Evolutionary conservation across 2,329 filamentous ascomycete species (phyloP), one percentile per base, ranked within the genome.

Genomic region (Monascus ruber): DNA sequence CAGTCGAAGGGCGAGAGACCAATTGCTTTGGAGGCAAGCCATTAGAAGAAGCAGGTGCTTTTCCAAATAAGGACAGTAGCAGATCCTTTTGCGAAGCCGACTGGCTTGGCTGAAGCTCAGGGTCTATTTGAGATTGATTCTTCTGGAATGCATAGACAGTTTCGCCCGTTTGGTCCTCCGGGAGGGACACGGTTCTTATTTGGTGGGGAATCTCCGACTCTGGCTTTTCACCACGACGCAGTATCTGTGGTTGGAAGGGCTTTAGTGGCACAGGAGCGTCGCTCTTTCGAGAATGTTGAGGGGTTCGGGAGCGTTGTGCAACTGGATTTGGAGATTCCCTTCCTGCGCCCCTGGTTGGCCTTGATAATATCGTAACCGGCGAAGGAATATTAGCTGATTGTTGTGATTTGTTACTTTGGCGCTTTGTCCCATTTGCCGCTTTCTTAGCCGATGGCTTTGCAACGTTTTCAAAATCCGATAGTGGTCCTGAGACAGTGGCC

Each of bases 51-150:
- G 45, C 40, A 10, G 56, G 38, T 4, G 64, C 52, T 50, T 74
- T 75, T 25, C 74, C 72, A 51, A 85, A 83, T 1, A 85, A 69
- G 4, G 79, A 81, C 8, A 85, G 65, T 4, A 74, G 55, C 3
- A 62, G 56, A 45, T 72, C 66, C 43, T 66, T 69, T 39, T 73
- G 70, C 10, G 65, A 58, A n/a, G 49, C 43, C 10, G 64, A 60
- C 45, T 68, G 66, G 35, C 53, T 63, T n/a, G 59, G 55, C 6
- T 60, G 59, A 34, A 57, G 64, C 45, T 63, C 57, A 31, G 55
- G 52, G 37, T 46, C 55, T 8, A 47, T 36, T 28, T 50, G 46
- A 10, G 48, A 41, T n/a, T 47, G 48, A 28, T 48, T 32, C 25
- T 51, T 48, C 31, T 49, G 38, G 17, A 34, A 38, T 36, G 11